phyloP scores from a whole-genome alignment of 805 yeast species.

The Isabelozyma heimii region DNA sequence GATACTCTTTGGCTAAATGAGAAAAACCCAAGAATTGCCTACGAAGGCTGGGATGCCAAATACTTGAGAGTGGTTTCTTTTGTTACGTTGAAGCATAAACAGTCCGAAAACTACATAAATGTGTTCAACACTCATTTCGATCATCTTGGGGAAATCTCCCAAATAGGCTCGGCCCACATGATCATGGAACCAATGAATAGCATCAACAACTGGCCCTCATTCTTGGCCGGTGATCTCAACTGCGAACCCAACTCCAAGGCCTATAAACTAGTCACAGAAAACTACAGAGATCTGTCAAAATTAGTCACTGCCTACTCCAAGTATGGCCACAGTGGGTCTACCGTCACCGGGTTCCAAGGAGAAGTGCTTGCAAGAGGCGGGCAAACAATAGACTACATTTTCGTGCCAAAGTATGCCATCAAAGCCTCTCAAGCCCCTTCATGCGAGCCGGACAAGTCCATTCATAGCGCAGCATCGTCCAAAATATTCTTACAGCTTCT shows the following conservation, averaged over 20 bases:
- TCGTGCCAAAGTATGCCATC: slow-evolving; percentile 21
- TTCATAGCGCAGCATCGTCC: slow-evolving; percentile 5
- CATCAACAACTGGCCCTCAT: slow-evolving; percentile 29
- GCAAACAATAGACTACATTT: slow-evolving; percentile 31
- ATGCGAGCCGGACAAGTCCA: slow-evolving; percentile 9
- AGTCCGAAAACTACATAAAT: slow-evolving; percentile 24
- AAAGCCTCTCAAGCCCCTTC: slow-evolving; percentile 7
- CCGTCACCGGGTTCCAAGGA: slow-evolving; percentile 34
- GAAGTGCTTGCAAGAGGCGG: slow-evolving; percentile 20
- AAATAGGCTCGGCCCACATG: slow-evolving; percentile 27
- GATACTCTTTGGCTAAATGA: slow-evolving; percentile 36
- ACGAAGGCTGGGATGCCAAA: slow-evolving; percentile 39
- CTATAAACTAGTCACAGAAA: slow-evolving; percentile 9
- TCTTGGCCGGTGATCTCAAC: slow-evolving; percentile 30
- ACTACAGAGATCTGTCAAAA: slow-evolving; percentile 15
- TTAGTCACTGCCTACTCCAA: slow-evolving; percentile 18
- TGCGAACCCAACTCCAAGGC: slow-evolving; percentile 19
- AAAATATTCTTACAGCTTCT: slow-evolving; percentile 12
- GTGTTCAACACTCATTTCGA: slow-evolving; percentile 40
- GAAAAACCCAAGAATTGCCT: slow-evolving; percentile 27
- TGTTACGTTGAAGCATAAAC: slow-evolving; percentile 26
- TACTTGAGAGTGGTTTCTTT: slow-evolving; percentile 30
- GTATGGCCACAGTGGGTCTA: slow-evolving; percentile 27
- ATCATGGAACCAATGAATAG: slow-evolving; percentile 23
- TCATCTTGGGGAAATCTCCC: slow-evolving; percentile 28